A percentile compares a stretch with the other conserved stretches of the same genome.
phyloP scores from a whole-genome alignment of 352 stramenopile genomes.

The Phytophthora crassamura region DNA sequence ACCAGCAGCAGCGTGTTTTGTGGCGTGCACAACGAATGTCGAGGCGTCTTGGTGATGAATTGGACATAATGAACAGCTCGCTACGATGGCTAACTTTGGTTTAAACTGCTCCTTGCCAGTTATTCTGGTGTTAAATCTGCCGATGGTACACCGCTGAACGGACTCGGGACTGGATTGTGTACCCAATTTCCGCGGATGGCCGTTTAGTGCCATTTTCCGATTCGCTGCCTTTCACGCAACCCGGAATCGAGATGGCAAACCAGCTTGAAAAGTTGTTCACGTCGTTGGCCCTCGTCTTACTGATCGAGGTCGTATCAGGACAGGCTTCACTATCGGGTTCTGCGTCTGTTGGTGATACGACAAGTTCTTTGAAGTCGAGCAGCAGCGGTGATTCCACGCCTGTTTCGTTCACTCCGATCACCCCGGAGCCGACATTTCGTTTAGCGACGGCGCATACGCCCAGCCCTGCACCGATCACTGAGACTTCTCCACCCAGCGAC shows the following conservation, averaged over 20 bases:
- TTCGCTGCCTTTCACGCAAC: slow-evolving; percentile 1
- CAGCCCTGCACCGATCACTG: too few species aligned
- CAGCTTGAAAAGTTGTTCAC: neutral
- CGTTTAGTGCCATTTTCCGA: neutral
- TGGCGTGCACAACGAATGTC: too few species aligned
- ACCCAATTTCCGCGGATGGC: slow-evolving; percentile 6
- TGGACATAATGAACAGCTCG: slow-evolving; percentile 12
- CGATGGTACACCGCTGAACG: slow-evolving; percentile 8
- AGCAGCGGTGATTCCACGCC: slow-evolving; percentile 1
- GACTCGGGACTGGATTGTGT: slow-evolving; percentile 7
- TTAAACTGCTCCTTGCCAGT: too few species aligned
- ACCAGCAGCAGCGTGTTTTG: neutral
- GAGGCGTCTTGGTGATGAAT: neutral
- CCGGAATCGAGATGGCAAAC: neutral
- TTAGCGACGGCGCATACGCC: too few species aligned
- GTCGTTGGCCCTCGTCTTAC: neutral
- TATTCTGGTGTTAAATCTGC: too few species aligned
- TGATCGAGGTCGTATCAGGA: neutral
- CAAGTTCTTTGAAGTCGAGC: neutral
- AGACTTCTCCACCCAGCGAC: too few species aligned
- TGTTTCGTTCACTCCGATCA: too few species aligned
- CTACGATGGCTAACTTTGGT: neutral
- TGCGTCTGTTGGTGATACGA: neutral
- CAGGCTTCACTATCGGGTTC: neutral
- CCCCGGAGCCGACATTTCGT: too few species aligned